Base-by-base conservation (phyloP, 1,284 basidiomycete species). In the Boletellus dicymbophilus region DNA sequence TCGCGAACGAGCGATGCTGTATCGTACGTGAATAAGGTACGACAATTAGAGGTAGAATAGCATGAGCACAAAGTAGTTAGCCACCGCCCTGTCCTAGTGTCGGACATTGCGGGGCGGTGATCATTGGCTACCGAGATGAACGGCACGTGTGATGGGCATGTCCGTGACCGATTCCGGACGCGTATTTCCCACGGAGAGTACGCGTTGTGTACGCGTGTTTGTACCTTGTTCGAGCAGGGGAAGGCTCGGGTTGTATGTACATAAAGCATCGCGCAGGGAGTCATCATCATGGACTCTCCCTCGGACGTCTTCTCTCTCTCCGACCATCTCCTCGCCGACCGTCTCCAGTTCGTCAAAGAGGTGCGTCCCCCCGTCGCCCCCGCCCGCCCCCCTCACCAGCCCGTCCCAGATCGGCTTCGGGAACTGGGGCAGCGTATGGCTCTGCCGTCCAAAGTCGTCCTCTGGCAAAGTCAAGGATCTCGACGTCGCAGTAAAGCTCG, bases 401-500 rank as follows among this genome's bases (percentile, higher is more conserved):
- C 42, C 27, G 1, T 30, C 7, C 18, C 22, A 92, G 86, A 87
- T 91, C 71, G 90, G 90, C 22, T 91, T 81, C 65, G 90, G 90
- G 33, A 93, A 93, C 70, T 93, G 90, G 90, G 90, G 90, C 42
- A 88, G 85, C 61, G 88, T 90, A 49, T 90, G 88, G 88, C 67
- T 87, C 57, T 88, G 84, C 62, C 72, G 72, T 37, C 84, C 86
- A 48, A 88, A 83, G 67, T 70, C 74, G 12, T 67, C 69, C 30
- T 68, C 74, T 8, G 67, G 71, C 46, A 72, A 66, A 38, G 65
- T 68, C 22, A 71, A 68, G 46, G 73, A 75, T 40, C 71, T 68
- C 63, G 84, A 84, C 60, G 80, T 95, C 23, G 93, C 94, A 2
- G 85, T 94, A 59, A 97, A 97, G 73, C 79, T 97, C 36, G 94